Conservation (phyloP, 2,329 filamentous ascomycete species). For the Calonectria leucothoes region DNA sequence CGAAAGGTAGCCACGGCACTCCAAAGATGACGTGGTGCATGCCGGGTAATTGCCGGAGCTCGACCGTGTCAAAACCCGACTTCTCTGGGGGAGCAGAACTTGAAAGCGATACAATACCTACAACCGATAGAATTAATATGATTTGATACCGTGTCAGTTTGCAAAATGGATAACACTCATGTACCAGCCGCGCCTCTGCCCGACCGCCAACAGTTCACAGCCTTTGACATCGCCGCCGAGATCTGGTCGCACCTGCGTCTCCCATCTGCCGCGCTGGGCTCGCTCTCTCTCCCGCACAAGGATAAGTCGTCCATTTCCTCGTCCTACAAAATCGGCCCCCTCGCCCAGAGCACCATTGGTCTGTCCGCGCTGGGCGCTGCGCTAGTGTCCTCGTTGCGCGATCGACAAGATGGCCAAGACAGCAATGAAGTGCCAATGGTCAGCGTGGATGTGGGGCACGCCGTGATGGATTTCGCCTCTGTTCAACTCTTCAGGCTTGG, state of each 20-base stretch:
- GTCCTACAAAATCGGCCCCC: slow-evolving; percentile 64
- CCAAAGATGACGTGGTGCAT: neutral
- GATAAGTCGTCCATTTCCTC: slow-evolving; percentile 52
- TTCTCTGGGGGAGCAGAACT: neutral
- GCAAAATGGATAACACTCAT: neutral
- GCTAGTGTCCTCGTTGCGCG: slow-evolving; percentile 53
- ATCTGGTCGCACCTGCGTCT: slow-evolving; percentile 32
- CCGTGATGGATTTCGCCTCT: slow-evolving; percentile 64
- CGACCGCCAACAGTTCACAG: neutral
- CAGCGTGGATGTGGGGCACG: slow-evolving; percentile 57
- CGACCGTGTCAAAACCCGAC: neutral
- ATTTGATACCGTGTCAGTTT: neutral
- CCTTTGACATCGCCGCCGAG: slow-evolving; percentile 19
- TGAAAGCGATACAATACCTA: neutral
- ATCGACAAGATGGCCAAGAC: slow-evolving; percentile 27
- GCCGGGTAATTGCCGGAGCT: neutral
- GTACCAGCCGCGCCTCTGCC: neutral
- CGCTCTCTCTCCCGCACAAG: slow-evolving; percentile 27
- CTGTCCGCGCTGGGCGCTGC: slow-evolving; percentile 63
- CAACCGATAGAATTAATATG: neutral
- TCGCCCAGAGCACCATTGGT: slow-evolving; percentile 65
- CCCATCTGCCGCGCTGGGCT: slow-evolving; percentile 13
- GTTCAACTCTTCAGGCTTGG: slow-evolving; percentile 61
- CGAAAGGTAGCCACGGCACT: neutral
- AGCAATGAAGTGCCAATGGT: slow-evolving; percentile 47